A percentile compares a stretch with the other conserved stretches of the same genome.
Evolutionary conservation across 805 yeast species (phyloP).

Genomic region (Metschnikowia borealis): DNA sequence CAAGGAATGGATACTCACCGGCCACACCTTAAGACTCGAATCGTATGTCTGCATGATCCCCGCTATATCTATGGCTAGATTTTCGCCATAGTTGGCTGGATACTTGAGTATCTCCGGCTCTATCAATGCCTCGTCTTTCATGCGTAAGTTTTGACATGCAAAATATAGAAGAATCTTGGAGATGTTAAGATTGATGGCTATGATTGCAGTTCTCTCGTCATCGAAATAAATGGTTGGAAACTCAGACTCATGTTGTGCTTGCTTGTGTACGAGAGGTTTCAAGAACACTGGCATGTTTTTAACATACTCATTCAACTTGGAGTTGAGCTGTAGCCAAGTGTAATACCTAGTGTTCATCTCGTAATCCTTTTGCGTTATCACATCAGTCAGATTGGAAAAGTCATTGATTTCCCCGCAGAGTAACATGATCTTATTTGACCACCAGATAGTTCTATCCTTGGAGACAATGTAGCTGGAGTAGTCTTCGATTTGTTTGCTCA

Average conservation of each 20-base stretch:
- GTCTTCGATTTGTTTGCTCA: constrained; percentile 4
- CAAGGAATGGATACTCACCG: constrained; percentile 32
- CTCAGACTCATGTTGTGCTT: constrained; percentile 17
- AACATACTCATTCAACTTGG: constrained; percentile 27
- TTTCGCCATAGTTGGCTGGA: constrained; percentile 24
- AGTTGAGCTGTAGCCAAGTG: constrained; percentile 28
- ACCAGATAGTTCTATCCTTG: constrained; percentile 28
- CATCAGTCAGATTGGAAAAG: constrained; percentile 24
- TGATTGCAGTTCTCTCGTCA: constrained; percentile 34
- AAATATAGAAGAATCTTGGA: constrained; percentile 29
- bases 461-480: constrained; percentile 10
- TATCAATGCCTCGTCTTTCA: constrained; percentile 16
- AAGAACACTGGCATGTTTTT: constrained; percentile 25
- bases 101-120: constrained; percentile 21
- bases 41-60: constrained; percentile 40
- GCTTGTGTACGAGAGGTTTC: constrained; percentile 32
- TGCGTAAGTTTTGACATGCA: constrained; percentile 12
- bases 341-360: constrained; percentile 21
- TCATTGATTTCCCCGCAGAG: constrained; percentile 29
- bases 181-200: constrained; percentile 27
- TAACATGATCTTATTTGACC: constrained; percentile 31
- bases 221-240: constrained; percentile 34
- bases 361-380: constrained; percentile 24
- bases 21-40: constrained; percentile 30
- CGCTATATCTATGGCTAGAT: constrained; percentile 32